phyloP scores from a whole-genome alignment of 176 grass and related monocot genomes.

The Phragmites australis region DNA sequence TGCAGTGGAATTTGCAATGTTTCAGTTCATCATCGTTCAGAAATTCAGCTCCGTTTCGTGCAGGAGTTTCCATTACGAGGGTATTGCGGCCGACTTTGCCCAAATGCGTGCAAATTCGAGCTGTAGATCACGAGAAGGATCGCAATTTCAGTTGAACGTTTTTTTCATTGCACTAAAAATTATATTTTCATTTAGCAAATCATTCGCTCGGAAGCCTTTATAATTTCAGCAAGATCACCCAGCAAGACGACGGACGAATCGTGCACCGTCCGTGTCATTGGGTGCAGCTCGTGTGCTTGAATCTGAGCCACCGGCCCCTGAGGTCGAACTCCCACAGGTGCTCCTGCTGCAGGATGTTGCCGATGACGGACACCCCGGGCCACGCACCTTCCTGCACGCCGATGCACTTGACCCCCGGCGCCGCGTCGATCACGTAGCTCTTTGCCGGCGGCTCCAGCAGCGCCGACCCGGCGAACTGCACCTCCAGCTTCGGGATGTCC shows the following conservation, averaged over 20 bases:
- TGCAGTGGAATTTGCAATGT: too few relatives aligned
- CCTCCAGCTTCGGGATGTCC: conserved; percentile 47
- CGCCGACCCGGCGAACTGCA: conserved; percentile 62
- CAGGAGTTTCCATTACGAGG: too few relatives aligned
- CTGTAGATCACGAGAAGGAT: not conserved
- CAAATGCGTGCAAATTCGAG: too few relatives aligned
- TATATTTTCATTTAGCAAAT: not conserved
- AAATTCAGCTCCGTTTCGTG: too few relatives aligned
- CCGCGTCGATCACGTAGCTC: conserved; percentile 93
- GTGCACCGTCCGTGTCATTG: not conserved
- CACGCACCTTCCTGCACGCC: conserved; percentile 56
- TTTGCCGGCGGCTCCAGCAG: conserved; percentile 63
- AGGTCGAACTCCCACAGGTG: conserved; percentile 96
- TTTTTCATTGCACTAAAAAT: not conserved
- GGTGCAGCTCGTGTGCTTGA: conserved; percentile 50
- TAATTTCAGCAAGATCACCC: not conserved
- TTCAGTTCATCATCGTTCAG: too few relatives aligned
- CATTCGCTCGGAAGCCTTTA: not conserved
- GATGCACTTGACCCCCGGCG: conserved; percentile 71
- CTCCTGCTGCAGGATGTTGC: conserved; percentile 94
- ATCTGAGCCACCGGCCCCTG: conserved; percentile 55
- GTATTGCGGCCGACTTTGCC: too few relatives aligned
- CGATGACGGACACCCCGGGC: conserved; percentile 69
- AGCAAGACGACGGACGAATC: too few relatives aligned
- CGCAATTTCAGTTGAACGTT: not conserved